phyloP scores from a whole-genome alignment of 148 eudicot species.

The Rhododendron simsii region DNA sequence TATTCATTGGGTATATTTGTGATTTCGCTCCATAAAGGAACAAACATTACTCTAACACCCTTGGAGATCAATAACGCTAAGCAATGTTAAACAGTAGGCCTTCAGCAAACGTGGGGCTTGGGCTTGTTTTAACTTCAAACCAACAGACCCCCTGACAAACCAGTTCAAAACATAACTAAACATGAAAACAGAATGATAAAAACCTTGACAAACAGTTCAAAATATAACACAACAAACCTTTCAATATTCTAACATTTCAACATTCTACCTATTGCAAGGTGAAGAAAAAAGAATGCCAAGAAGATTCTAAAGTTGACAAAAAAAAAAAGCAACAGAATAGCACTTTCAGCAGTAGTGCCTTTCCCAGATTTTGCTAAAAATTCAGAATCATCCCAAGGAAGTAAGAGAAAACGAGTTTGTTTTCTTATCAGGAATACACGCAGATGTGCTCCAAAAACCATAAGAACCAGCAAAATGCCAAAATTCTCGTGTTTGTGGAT shows the following conservation, averaged over 20 bases:
- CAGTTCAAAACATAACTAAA: slow-evolving; percentile 57
- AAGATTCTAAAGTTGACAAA: neutral
- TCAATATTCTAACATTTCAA: neutral
- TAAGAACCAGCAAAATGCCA: neutral
- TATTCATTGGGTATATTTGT: slow-evolving; percentile 40
- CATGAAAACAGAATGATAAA: slow-evolving; percentile 30
- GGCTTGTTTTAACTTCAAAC: slow-evolving; percentile 84
- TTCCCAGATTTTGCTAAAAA: neutral
- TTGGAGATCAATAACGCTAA: slow-evolving; percentile 46
- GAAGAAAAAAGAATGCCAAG: neutral
- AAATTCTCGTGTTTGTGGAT: neutral
- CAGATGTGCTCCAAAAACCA: neutral
- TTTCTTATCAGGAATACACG: neutral
- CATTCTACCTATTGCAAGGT: neutral
- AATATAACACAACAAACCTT: slow-evolving; percentile 4
- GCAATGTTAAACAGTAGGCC: slow-evolving; percentile 53
- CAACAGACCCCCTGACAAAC: slow-evolving; percentile 86
- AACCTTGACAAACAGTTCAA: slow-evolving; percentile 11
- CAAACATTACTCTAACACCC: slow-evolving; percentile 46
- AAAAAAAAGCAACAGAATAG: neutral
- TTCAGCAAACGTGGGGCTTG: slow-evolving; percentile 84
- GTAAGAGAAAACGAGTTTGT: neutral
- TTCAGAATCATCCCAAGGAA: neutral
- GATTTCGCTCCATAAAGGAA: slow-evolving; percentile 44
- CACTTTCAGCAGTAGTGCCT: neutral